These are phyloP conservation scores for Euphorbia lathyris DNA, from an alignment of 345 rosid species.

Conservation along the genomic window DNA sequence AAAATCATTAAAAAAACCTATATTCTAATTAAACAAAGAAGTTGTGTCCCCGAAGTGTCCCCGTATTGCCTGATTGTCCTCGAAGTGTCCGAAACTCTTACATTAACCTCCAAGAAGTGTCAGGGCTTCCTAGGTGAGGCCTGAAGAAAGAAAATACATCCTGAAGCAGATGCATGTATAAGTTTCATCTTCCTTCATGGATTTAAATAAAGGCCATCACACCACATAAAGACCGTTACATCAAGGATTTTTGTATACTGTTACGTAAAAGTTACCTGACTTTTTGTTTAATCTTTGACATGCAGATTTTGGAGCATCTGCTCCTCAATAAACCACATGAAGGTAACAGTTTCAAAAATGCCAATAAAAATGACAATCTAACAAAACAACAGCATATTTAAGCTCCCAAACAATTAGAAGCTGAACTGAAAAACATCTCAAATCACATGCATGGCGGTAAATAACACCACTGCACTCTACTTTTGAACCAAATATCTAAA, in stretches of 20 bases:
- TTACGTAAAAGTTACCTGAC: neutral
- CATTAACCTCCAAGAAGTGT: no score
- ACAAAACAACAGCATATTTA: neutral
- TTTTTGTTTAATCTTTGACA: neutral
- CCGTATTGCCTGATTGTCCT: no score
- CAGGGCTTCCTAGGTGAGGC: neutral
- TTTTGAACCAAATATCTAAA: neutral
- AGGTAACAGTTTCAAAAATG: neutral
- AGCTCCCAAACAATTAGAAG: neutral
- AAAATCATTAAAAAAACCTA: no score
- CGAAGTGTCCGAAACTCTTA: no score
- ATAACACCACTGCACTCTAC: neutral
- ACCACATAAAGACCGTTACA: neutral
- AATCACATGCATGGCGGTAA: neutral
- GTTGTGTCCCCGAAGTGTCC: no score
- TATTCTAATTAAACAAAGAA: no score
- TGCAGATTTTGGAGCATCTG: conserved; percentile 1
- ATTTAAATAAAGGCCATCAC: neutral
- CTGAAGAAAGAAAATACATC: neutral
- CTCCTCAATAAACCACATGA: neutral
- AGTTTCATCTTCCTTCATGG: neutral
- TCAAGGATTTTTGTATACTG: neutral
- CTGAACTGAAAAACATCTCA: neutral
- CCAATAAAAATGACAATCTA: neutral
- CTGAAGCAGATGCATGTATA: neutral